Evolutionary conservation across 2,329 filamentous ascomycete genomes (phyloP).

Genomic region (Aspergillus sp.): DNA sequence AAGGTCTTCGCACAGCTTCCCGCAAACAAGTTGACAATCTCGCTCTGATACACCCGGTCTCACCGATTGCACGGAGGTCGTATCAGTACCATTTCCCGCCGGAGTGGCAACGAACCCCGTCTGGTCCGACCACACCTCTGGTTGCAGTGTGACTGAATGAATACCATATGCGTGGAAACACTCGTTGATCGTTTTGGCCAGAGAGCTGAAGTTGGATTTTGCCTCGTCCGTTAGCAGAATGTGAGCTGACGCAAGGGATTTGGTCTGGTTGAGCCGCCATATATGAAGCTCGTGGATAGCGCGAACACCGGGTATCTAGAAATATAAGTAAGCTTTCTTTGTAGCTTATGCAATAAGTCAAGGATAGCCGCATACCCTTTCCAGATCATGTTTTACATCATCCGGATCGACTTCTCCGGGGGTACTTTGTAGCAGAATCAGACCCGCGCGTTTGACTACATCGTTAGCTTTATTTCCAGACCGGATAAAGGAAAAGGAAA

Average conservation of each 20-base stretch:
- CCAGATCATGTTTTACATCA: conserved; percentile 67
- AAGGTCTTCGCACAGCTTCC: not conserved
- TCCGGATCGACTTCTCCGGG: conserved; percentile 59
- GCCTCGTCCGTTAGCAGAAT: conserved; percentile 60
- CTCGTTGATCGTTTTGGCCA: conserved; percentile 61
- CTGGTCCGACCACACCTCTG: conserved; percentile 46
- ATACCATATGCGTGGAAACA: conserved; percentile 71
- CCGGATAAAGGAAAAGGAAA: not conserved
- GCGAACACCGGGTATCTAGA: conserved; percentile 61
- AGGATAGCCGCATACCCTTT: conserved; percentile 47
- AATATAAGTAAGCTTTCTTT: not conserved
- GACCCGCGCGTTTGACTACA: conserved; percentile 43
- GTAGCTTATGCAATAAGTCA: conserved; percentile 1
- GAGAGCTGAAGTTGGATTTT: conserved; percentile 57
- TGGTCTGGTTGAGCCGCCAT: conserved; percentile 69
- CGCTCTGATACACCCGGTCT: not conserved
- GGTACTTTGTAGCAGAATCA: conserved; percentile 66
- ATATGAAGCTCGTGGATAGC: conserved; percentile 70
- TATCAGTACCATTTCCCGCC: not conserved
- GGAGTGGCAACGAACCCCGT: not conserved
- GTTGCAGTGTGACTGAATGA: conserved; percentile 68
- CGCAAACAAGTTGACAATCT: not conserved
- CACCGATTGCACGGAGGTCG: no score
- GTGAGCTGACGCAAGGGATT: conserved; percentile 66
- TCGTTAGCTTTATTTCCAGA: not conserved